Evolutionary conservation across 2,329 filamentous ascomycete species (phyloP), one percentile per base, ranked within the genome.

Genomic region (Penicillium sp.): DNA sequence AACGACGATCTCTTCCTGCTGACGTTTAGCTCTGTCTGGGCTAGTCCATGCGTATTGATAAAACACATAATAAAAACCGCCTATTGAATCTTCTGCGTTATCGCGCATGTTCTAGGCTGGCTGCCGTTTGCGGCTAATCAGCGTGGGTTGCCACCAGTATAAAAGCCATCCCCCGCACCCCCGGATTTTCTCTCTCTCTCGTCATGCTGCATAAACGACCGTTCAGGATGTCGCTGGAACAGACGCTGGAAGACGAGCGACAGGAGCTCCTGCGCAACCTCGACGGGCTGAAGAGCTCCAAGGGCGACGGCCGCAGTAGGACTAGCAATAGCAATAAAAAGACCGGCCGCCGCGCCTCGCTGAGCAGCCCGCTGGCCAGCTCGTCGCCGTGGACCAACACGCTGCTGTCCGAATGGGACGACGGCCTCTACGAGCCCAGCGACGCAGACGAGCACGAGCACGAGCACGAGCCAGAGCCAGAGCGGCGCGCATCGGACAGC

Each of bases 161-260:
- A 48, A 26, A 18, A 33, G 28, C 28, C 21, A 14, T 20, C 24
- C 16, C 48, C 52, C 52, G 52, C 52, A 55, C 52, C 52, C 47
- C 52, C 52, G 52, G 52, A 55, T 55, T 55, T 40, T 28, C 28
- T 16, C 45, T 23, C 50, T 33, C 50, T 38, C 30, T 16, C 12
- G 2, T 3, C 30, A 35, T 35, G 28, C 30, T 35, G 16, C 26
- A 47, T 18, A 38, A 35, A 12, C 38, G 23, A 23, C 45, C 16
- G 12, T 45, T 16, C 52, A 55, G 18, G 52, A 90, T 90, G 86
- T 91, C 88, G 66, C 83, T 92, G 66, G 89, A 91, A 74, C 83
- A 87, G 49, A 83, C 86, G 62, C 79, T 91, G 61, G 89, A 91
- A 68, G 86, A 91, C 77, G 89, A 93, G 78, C 83, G 88, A 60